phyloP scores from a whole-genome alignment of 768 basidiomycete genomes.

The Tylopilus plumbeoviolaceoides region DNA sequence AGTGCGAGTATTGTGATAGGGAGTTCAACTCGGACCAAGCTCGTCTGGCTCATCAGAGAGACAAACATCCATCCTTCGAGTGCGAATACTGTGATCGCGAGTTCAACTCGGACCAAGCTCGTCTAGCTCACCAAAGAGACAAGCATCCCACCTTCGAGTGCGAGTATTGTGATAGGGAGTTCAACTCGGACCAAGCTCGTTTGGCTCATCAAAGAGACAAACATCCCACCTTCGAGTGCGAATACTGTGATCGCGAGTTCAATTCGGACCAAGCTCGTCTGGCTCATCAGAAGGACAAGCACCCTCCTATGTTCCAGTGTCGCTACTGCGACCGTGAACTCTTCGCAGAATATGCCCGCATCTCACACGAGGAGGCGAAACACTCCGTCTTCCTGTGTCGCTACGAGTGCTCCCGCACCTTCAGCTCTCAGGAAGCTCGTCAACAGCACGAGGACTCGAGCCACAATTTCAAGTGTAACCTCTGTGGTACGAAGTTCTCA shows the following conservation, averaged over 20 bases:
- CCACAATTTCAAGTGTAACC: slow-evolving; percentile 1
- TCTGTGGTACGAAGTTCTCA: background rate
- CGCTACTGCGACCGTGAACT: slow-evolving; percentile 1
- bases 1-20: slow-evolving; percentile 2
- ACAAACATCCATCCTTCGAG: background rate
- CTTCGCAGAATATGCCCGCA: background rate
- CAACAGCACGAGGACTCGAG: slow-evolving; percentile 10
- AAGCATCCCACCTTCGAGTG: slow-evolving; percentile 4
- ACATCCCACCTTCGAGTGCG: slow-evolving; percentile 9
- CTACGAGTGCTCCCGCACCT: background rate
- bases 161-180: background rate
- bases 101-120: slow-evolving; percentile 5
- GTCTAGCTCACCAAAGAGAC: background rate
- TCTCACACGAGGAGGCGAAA: slow-evolving; percentile 10
- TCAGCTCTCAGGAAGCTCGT: background rate
- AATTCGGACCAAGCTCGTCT: background rate
- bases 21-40: background rate
- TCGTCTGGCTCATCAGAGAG: background rate
- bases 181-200: background rate
- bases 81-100: slow-evolving; percentile 10
- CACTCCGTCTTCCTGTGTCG: background rate
- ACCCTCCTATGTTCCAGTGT: background rate
- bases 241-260: slow-evolving; percentile 10
- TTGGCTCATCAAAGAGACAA: background rate
- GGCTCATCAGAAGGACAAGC: background rate